Evolutionary conservation across 2,329 filamentous ascomycete species (phyloP).

Genomic region (Pseudodiploospora longispora): DNA sequence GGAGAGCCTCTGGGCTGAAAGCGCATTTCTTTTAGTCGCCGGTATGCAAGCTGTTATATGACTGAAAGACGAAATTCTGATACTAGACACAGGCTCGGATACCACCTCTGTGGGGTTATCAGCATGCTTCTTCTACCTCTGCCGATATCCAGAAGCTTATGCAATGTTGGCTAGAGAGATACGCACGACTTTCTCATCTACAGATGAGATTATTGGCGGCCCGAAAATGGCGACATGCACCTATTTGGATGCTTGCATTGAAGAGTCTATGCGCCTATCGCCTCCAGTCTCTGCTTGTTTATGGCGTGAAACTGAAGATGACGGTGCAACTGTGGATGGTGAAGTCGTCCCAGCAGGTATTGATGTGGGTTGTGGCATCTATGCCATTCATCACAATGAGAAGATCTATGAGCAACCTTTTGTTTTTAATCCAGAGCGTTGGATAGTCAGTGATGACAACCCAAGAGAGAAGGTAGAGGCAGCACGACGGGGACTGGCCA

Average conservation of each 20-base stretch:
- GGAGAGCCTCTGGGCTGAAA: background rate
- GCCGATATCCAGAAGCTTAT: slow-evolving; percentile 22
- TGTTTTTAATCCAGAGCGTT: slow-evolving; percentile 5
- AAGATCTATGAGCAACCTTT: slow-evolving; percentile 2
- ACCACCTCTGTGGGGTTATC: slow-evolving; percentile 30
- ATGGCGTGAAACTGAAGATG: slow-evolving; percentile 3
- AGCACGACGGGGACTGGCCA: too few relatives aligned
- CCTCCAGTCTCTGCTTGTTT: background rate
- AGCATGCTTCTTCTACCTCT: slow-evolving; percentile 32
- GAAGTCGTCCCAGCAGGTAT: slow-evolving; percentile 2
- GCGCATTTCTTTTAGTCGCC: background rate
- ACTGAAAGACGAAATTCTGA: slow-evolving; percentile 27
- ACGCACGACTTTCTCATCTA: slow-evolving; percentile 19
- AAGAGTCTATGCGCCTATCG: slow-evolving; percentile 4
- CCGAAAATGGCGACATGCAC: slow-evolving; percentile 22
- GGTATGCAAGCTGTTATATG: slow-evolving; percentile 32
- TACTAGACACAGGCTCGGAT: slow-evolving; percentile 22
- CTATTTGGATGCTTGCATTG: slow-evolving; percentile 33
- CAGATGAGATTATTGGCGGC: slow-evolving; percentile 26
- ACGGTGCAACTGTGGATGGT: slow-evolving; percentile 3
- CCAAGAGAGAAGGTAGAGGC: too few relatives aligned
- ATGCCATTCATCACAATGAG: slow-evolving; percentile 6
- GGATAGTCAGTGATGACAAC: background rate
- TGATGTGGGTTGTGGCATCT: slow-evolving; percentile 1
- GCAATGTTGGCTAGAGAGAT: slow-evolving; percentile 23